These are phyloP conservation scores for Schizosaccharomyces japonicus DNA, from an alignment of 805 yeast genomes.

Conservation along the genomic window DNA sequence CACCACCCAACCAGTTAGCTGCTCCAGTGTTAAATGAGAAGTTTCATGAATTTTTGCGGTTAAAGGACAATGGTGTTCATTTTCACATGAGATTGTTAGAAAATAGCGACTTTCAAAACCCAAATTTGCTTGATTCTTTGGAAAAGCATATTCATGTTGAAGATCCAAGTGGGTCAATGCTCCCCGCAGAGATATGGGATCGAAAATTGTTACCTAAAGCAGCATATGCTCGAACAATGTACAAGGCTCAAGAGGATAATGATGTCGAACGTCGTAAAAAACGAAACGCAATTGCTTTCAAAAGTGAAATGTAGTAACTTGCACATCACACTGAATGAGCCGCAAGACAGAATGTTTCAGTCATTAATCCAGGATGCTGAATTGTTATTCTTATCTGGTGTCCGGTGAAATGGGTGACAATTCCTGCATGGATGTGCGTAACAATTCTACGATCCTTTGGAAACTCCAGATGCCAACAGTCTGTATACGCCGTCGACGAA, in stretches of 20 bases:
- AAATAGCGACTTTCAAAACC: background rate
- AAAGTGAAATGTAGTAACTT: too few species aligned
- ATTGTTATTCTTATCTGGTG: background rate
- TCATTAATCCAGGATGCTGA: background rate
- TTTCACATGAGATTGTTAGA: background rate
- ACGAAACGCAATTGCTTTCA: too few species aligned
- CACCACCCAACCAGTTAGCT: background rate
- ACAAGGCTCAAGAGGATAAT: background rate
- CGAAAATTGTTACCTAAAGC: background rate
- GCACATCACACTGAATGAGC: too few species aligned
- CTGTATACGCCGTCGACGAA: slow-evolving; percentile 41
- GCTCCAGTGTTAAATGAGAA: background rate
- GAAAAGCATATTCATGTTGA: background rate
- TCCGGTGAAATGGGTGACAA: background rate
- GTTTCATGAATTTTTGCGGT: background rate
- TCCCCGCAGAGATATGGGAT: background rate
- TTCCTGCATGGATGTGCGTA: slow-evolving; percentile 25
- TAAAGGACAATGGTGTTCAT: slow-evolving; percentile 13
- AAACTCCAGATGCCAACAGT: slow-evolving; percentile 85
- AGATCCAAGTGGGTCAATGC: background rate
- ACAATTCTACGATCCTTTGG: slow-evolving; percentile 57
- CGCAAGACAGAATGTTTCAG: background rate
- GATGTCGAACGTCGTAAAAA: background rate
- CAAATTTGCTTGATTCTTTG: background rate
- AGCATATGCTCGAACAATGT: background rate